Base-by-base conservation (phyloP, 106 monocot species). In the Acanthochlamys bracteata region DNA sequence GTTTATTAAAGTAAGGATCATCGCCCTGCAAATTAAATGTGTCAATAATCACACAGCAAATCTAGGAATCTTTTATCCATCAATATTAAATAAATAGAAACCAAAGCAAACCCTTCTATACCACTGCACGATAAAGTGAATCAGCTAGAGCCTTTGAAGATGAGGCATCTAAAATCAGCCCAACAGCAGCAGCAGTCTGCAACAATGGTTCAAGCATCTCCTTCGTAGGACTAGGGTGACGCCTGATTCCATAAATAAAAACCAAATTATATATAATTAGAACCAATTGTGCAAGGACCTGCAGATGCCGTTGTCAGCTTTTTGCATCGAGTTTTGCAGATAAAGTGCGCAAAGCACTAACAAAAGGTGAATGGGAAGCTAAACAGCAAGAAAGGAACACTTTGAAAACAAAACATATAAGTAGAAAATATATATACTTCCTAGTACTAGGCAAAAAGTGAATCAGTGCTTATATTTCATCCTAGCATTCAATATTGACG, bases 181-280 rank as follows among this genome's bases (percentile, higher is more conserved):
- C 91, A 63, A 98, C 77, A 71, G 96, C 78, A 76, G 80, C 79
- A 65, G 91, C 87, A 17, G 83, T 98, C 0, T 81, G 88, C 42
- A 98, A 42, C 59, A 98, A 76, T 61, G 96, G 96, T 73, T 98
- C 96, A 52, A 98, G 82, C 96, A 98, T 98, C 63, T 98, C 91
- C 40, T 98, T 98, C 0, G 96, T 98, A 51, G 96, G 96, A 57
- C 49, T 83, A 42, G 96, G 96, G 77, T 98, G 96, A 10, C 96
- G 96, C 71, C 96, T 98, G 39, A 43, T 74, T 57, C 7, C 68
- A 78, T 43, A 25, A 60, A 24, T 17, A 55, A 62, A 71, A 43
- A 49, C 10, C 49, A 49, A 12, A 14, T 49, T 14, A 17, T 49
- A 14, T 49, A 45, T 45, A 13, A 45, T 14, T 14, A 10, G 49